Percentiles rank a stretch among this genome's conserved stretches.
Evolutionary conservation across 345 rosid species (phyloP).

Genomic region (Jatropha curcas): DNA sequence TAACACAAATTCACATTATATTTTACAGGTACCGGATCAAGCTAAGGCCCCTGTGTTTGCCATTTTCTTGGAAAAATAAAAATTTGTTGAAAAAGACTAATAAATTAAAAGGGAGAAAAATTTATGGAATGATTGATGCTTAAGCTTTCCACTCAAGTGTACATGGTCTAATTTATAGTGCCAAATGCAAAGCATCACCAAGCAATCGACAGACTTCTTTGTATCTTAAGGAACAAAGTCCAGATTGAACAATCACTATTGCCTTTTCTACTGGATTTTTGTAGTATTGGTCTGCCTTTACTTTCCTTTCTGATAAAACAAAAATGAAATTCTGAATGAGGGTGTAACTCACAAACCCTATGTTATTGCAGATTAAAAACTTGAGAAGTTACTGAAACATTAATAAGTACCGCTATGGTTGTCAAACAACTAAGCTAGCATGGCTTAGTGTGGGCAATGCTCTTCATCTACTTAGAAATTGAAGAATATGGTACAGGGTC

Average conservation of each 20-base stretch:
- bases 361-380: not conserved
- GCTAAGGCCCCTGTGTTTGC: not conserved
- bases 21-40: not conserved
- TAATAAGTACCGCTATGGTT: not conserved
- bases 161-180: not conserved
- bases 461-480: not conserved
- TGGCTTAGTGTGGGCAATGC: not conserved
- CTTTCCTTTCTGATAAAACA: conserved; percentile 1
- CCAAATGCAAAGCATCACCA: not conserved
- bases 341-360: not conserved
- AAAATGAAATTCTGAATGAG: not conserved
- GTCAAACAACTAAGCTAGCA: not conserved
- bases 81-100: not conserved
- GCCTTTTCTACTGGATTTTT: not conserved
- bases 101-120: not conserved
- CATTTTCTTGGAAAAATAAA: not conserved
- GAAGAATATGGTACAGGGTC: not conserved
- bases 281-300: not conserved
- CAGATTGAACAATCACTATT: not conserved
- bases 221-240: not conserved
- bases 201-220: not conserved
- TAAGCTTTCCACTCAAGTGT: not conserved
- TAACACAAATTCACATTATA: not conserved
- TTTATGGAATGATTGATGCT: not conserved
- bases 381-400: not conserved